Percentiles rank a stretch among this genome's conserved stretches.
Evolutionary conservation across 805 yeast species (phyloP).

Genomic region (Starmerella apis): DNA sequence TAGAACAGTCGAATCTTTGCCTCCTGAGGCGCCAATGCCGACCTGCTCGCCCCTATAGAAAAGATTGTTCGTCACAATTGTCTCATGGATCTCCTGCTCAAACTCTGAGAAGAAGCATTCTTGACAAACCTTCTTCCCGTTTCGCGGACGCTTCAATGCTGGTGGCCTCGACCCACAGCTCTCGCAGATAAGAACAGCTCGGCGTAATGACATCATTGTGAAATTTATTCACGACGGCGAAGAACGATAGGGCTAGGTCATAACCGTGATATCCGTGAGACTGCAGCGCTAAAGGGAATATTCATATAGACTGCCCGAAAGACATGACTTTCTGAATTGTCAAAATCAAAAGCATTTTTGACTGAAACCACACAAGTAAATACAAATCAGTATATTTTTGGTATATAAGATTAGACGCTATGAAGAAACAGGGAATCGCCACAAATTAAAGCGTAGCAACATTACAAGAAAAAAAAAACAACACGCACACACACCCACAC

Average conservation of each 20-base stretch:
- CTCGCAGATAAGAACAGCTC: slow-evolving; percentile 44
- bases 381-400: too few species aligned
- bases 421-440: too few species aligned
- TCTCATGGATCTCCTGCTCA: slow-evolving; percentile 91
- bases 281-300: too few species aligned
- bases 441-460: too few species aligned
- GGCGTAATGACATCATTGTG: slow-evolving; percentile 12
- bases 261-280: too few species aligned
- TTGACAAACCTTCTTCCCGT: slow-evolving; percentile 78
- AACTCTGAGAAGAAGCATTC: slow-evolving; percentile 81
- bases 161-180: slow-evolving; percentile 76
- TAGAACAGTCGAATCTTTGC: slow-evolving; percentile 92
- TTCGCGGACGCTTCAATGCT: slow-evolving; percentile 83
- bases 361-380: too few species aligned
- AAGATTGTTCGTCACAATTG: slow-evolving; percentile 58
- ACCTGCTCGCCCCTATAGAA: slow-evolving; percentile 75
- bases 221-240: slow-evolving; percentile 3
- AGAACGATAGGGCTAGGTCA: neutral
- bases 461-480: too few species aligned
- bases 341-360: too few species aligned
- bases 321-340: too few species aligned
- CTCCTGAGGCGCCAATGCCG: slow-evolving; percentile 98
- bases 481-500: too few species aligned
- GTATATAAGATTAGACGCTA: too few species aligned
- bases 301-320: too few species aligned